These are phyloP conservation scores for Penicillium chermesinum DNA, from an alignment of 495 filamentous ascomycete species.

Conservation along the genomic window DNA sequence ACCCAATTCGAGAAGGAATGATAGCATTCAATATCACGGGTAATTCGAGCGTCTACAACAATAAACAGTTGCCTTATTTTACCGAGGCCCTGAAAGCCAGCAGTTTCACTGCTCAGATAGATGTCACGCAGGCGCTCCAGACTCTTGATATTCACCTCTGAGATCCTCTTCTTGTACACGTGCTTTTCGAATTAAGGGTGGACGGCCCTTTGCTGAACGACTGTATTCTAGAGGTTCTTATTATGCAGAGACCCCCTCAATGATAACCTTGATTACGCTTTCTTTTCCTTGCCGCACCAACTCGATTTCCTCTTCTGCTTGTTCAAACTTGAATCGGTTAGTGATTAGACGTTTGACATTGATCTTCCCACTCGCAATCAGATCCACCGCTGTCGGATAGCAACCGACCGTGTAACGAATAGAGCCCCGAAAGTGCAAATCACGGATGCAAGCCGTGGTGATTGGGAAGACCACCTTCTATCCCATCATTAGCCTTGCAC, in stretches of 20 bases:
- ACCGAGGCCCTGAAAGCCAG: conserved; percentile 43
- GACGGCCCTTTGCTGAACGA: background rate
- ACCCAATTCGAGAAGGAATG: conserved; percentile 48
- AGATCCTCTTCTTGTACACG: background rate
- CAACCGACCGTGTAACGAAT: conserved; percentile 79
- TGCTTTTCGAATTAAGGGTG: background rate
- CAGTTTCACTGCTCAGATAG: conserved; percentile 34
- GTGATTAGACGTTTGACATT: conserved; percentile 70
- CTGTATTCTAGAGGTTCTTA: background rate
- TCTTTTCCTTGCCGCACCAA: conserved; percentile 71
- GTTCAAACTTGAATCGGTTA: conserved; percentile 60
- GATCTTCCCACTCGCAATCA: conserved; percentile 61
- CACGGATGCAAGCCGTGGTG: conserved; percentile 75
- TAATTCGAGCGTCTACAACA: conserved; percentile 52
- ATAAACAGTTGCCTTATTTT: conserved; percentile 58
- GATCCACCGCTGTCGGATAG: conserved; percentile 67
- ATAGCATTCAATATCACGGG: conserved; percentile 57
- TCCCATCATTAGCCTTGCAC: background rate
- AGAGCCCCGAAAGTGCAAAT: conserved; percentile 72
- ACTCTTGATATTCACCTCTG: background rate
- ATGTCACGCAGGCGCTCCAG: conserved; percentile 23
- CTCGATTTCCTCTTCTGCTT: conserved; percentile 75
- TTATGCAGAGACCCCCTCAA: conserved; percentile 49
- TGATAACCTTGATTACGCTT: conserved; percentile 77
- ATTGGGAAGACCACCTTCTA: conserved; percentile 75